Evolutionary conservation across 768 basidiomycete species (phyloP).

Genomic region (Imleria badia): DNA sequence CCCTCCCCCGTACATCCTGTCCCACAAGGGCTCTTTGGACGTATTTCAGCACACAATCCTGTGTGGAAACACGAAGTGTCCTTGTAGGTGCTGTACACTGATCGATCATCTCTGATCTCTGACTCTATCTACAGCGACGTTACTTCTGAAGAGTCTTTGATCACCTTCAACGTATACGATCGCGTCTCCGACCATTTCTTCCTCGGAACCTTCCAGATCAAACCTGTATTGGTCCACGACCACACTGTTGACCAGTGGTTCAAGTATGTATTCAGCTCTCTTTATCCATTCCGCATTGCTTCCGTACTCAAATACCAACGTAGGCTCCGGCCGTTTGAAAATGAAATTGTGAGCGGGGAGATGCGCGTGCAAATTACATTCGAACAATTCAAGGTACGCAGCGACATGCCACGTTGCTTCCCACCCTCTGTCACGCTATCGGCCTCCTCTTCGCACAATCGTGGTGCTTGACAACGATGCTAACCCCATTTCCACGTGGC

Average conservation of each 20-base stretch:
- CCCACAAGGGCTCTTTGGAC: constrained; percentile 55
- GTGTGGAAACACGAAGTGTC: constrained; percentile 99
- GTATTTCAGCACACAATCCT: constrained; percentile 79
- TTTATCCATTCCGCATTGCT: constrained; percentile 10
- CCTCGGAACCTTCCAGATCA: constrained; percentile 88
- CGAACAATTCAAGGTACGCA: constrained; percentile 78
- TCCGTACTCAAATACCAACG: constrained; percentile 13
- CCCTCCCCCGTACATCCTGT: constrained; percentile 31
- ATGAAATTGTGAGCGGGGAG: constrained; percentile 86
- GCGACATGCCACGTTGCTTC: constrained; percentile 18
- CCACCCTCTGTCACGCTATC: constrained; percentile 25
- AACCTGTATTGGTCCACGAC: constrained; percentile 87
- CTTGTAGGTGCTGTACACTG: constrained; percentile 64
- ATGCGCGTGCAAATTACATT: constrained; percentile 94
- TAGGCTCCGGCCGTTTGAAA: constrained; percentile 74
- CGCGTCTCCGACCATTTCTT: constrained; percentile 82
- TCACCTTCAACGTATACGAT: constrained; percentile 93
- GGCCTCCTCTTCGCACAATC: constrained; percentile 25
- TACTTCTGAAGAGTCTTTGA: constrained; percentile 78
- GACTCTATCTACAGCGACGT: constrained; percentile 69
- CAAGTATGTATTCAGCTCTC: constrained; percentile 59
- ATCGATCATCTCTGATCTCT: constrained; percentile 17
- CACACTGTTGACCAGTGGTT: constrained; percentile 97
- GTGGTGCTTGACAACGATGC: constrained; percentile 20
- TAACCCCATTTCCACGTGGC: constrained; percentile 22